Evolutionary conservation across 2,329 filamentous ascomycete genomes (phyloP), one percentile per base, ranked within the genome.

Genomic region (Stemphylium vesicarium): DNA sequence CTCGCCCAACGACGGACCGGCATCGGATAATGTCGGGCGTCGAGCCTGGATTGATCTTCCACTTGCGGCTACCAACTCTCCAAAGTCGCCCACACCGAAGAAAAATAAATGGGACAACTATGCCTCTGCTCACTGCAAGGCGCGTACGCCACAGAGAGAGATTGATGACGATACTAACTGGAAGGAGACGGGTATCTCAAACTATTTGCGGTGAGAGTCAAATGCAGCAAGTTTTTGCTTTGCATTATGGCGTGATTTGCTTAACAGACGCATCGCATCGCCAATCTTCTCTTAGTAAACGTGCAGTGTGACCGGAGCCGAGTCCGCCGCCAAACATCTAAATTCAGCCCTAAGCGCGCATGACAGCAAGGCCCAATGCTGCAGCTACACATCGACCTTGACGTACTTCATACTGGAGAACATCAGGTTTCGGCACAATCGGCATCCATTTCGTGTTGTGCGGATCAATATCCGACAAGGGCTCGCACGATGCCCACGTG

Each of bases 1-100:
- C 15, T 20, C 8, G 12, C 18, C 10, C 36, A 39, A 37, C 16
- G 24, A 15, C 15, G 15, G 20, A 26, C 10, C 33, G 12, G 32
- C 33, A 22, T 48, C 45, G 45, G 45, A 48, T 22, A 31, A 39
- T 40, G 18, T 48, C 45, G 45, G 45, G 33, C 33, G 6, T 15
- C 33, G 32, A 29, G 26, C 10, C 24, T 29, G 26, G 26, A 29
- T 11, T 29, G 9, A 10, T 29, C 26, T 29, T 11, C 26, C 26
- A 29, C 26, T 11, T 29, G 9, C 9, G 26, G 9, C 26, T 10
- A 11, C 26, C 26, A 29, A 29, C 26, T 29, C 8, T 26, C 26
- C 26, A 11, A 29, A 11, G 8, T 10, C 4, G 26, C 26, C 8
- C 26, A 29, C 10, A 29, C 4, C 9, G 26, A 29, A 29, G 26